Base-by-base conservation (phyloP, 139 green algal species). In the Coelastrella sp. region DNA sequence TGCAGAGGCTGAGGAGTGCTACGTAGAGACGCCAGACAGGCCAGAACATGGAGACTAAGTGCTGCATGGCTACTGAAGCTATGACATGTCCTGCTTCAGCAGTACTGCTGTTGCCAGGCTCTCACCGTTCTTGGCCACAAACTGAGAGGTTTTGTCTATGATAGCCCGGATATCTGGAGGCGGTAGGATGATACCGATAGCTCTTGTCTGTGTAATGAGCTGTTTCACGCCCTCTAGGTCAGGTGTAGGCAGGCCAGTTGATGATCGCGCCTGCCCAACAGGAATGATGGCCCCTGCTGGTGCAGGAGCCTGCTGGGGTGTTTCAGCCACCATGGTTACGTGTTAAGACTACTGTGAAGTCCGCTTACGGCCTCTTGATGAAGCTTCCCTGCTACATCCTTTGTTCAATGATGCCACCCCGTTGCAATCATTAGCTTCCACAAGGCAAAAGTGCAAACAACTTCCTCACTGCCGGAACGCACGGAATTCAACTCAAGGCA, bases 131-230 rank as follows among this genome's bases (percentile, higher is more conserved):
- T 96, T 97, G 0, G 97, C 97, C 11, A 99, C 98, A 91, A 99
- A 99, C 73, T 97, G 92, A 8, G 98, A 98, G 11, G 98, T 99
- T 89, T 99, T 99, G 91, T 99, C 98, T n/a, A 98, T 95, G 89
- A 99, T 99, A 14, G 96, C 97, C 11, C 96, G 86, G 61, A 99
- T 99, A 84, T 99, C 98, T 8, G 97, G 97, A 1, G 98, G 98
- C 56, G 98, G 98, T 47, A 97, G 79, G 61, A 99, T 99, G 47
- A 99, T 86, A 10, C 98, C 98, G 20, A 99, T 97, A 0, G 95
- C 96, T 23, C 96, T 93, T 3, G 98, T 99, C 60, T 99, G 98
- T 3, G 97, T 99, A 5, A 96, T 94, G 7, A 98, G 83, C 83
- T 95, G 93, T 71, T 95, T 92, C 2, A 97, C 86, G 3, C 82